A percentile compares a stretch with the other conserved stretches of the same genome.
These are phyloP conservation scores for Penicillium steckii DNA, from an alignment of 495 filamentous ascomycete species.

Conservation along the genomic window DNA sequence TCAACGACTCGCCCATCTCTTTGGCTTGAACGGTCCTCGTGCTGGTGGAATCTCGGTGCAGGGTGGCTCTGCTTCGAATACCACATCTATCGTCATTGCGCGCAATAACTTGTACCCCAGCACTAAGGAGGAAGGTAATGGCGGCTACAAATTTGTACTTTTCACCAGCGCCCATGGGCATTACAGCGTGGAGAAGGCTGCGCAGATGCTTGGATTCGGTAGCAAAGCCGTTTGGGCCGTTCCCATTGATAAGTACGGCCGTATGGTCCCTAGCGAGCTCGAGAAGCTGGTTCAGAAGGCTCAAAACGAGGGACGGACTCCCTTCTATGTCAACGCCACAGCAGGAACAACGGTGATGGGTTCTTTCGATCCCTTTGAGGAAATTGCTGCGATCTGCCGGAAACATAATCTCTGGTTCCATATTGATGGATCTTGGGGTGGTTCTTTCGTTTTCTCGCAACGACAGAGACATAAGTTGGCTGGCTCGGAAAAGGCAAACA, in stretches of 20 bases:
- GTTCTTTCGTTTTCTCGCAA: conserved; percentile 73
- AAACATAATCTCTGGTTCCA: conserved; percentile 82
- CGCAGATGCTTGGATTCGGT: conserved; percentile 81
- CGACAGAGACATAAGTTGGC: conserved; percentile 60
- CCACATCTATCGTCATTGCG: conserved; percentile 83
- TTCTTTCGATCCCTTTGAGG: conserved; percentile 78
- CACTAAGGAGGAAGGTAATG: conserved; percentile 71
- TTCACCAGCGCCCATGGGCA: conserved; percentile 89
- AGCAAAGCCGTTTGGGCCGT: conserved; percentile 70
- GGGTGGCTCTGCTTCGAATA: conserved; percentile 83
- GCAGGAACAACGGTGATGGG: conserved; percentile 93
- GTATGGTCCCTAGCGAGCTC: conserved; percentile 67
- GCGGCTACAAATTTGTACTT: conserved; percentile 63
- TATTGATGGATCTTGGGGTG: conserved; percentile 89
- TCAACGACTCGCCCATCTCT: conserved; percentile 65
- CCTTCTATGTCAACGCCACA: conserved; percentile 94
- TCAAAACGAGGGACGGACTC: conserved; percentile 63
- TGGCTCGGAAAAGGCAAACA: conserved; percentile 73
- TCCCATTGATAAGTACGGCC: conserved; percentile 66
- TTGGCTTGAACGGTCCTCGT: conserved; percentile 69
- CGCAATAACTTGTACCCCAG: conserved; percentile 79
- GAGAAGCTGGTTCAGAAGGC: conserved; percentile 58
- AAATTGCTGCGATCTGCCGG: conserved; percentile 69
- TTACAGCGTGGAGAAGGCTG: conserved; percentile 93
- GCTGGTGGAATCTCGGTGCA: conserved; percentile 86